These are phyloP conservation scores for Laburnicola sp. DNA, from an alignment of 2,329 filamentous ascomycete species.

Conservation along the genomic window DNA sequence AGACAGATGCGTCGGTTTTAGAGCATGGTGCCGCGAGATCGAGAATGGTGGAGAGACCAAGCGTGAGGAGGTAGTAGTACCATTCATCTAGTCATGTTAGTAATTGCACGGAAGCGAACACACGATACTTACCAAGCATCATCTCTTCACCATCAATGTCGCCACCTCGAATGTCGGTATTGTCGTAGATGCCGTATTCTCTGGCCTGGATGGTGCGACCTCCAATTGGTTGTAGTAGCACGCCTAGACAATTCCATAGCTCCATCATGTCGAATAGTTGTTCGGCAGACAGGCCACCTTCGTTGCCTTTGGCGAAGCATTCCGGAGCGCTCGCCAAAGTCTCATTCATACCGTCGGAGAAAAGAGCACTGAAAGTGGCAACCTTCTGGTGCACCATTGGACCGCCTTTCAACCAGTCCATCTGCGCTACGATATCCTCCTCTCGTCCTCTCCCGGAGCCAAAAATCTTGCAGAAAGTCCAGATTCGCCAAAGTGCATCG, in stretches of 20 bases:
- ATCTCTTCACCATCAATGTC: slow-evolving; percentile 57
- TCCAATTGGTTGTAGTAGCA: slow-evolving; percentile 59
- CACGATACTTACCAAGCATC: slow-evolving; percentile 52
- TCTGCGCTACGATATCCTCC: slow-evolving; percentile 61
- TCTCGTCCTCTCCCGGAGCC: slow-evolving; percentile 61
- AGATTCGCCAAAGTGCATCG: slow-evolving; percentile 66
- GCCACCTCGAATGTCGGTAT: slow-evolving; percentile 50
- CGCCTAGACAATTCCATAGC: slow-evolving; percentile 64
- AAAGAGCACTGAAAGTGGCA: slow-evolving; percentile 51
- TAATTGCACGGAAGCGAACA: background rate
- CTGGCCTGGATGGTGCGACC: slow-evolving; percentile 59
- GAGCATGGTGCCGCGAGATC: slow-evolving; percentile 51
- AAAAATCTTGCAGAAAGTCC: slow-evolving; percentile 68
- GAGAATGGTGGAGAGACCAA: slow-evolving; percentile 61
- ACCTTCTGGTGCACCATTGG: slow-evolving; percentile 53
- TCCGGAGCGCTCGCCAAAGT: slow-evolving; percentile 60
- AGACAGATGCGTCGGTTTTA: slow-evolving; percentile 49
- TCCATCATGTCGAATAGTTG: slow-evolving; percentile 68
- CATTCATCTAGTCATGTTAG: slow-evolving; percentile 57
- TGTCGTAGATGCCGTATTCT: slow-evolving; percentile 59
- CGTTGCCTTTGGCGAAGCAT: slow-evolving; percentile 62
- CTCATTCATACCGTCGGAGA: slow-evolving; percentile 56
- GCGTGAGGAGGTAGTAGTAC: slow-evolving; percentile 62
- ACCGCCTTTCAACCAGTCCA: slow-evolving; percentile 66
- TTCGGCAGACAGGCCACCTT: slow-evolving; percentile 55